A percentile compares a stretch with the other conserved stretches of the same genome.
Conservation (phyloP, 805 yeast genomes). For the Lachancea nothofagi region DNA sequence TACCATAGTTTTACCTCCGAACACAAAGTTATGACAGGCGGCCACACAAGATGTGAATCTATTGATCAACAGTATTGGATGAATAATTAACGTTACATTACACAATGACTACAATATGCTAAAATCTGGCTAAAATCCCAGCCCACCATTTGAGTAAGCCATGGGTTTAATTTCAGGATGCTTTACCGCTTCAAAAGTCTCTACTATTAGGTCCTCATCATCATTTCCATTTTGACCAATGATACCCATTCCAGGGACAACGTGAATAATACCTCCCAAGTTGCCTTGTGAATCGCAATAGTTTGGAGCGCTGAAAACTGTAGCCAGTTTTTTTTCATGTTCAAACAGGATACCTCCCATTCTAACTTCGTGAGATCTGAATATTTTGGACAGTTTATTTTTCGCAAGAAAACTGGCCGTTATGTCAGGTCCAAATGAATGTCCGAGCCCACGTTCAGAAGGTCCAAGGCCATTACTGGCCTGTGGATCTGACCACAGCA, state of each 20-base stretch:
- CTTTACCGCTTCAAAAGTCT: constrained; percentile 71
- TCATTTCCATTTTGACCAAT: constrained; percentile 39
- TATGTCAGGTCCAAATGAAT: constrained; percentile 95
- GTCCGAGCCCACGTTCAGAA: constrained; percentile 90
- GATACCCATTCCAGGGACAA: constrained; percentile 38
- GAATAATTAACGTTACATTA: background rate
- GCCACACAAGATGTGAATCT: too few relatives aligned
- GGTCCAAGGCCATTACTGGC: constrained; percentile 69
- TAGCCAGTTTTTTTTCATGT: constrained; percentile 78
- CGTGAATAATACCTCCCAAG: constrained; percentile 81
- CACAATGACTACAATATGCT: constrained; percentile 2
- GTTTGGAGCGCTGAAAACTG: constrained; percentile 98
- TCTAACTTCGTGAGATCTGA: constrained; percentile 93
- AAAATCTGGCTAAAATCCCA: constrained; percentile 26
- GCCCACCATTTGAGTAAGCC: constrained; percentile 70
- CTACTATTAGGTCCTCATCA: constrained; percentile 45
- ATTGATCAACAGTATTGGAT: too few relatives aligned
- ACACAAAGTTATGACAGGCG: too few relatives aligned
- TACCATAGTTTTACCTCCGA: constrained; percentile 8
- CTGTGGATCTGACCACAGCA: constrained; percentile 97
- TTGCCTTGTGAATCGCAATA: constrained; percentile 93
- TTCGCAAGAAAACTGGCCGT: constrained; percentile 69
- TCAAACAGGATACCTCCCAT: constrained; percentile 85
- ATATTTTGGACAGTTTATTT: constrained; percentile 70
- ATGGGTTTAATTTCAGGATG: constrained; percentile 92